Base-by-base conservation (phyloP, 2,329 filamentous ascomycete genomes). In the Botrytis byssoidea region DNA sequence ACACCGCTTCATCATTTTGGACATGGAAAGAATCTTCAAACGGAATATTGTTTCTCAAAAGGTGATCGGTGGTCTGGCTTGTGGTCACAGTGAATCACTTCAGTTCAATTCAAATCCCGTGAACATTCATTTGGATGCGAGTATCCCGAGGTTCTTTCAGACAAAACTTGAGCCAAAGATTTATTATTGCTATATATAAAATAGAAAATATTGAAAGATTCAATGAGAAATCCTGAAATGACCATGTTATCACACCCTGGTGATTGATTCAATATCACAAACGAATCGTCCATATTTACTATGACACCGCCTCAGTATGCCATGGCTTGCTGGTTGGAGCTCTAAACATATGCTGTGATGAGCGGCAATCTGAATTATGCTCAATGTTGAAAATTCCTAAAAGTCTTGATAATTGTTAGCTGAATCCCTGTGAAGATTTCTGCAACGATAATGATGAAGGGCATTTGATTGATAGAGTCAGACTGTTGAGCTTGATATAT, bases 401-500 rank as follows among this genome's bases (percentile, higher is more conserved):
- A 55, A 32, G 29, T 22, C 63, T 65, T 35, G 32, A 35, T 22
- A 7, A 65, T 35, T 55, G 68, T 74, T 69, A 74, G 73, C 74
- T 35, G 18, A 20, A 40, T 67, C 32, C 40, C 32, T 14, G 6
- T 29, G 1, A 35, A 69, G 16, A 32, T 55, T 32, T 18, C 40
- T 29, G 20, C n/a, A 35, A 69, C 9, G 48, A 64, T 16, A 65
- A 44, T 44, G 22, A 44, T 63, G 12, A 42, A 32, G 68, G 18
- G 57, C 35, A 37, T 60, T 70, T 57, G 48, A 55, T 68, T 32
- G 64, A 65, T 46, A 66, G 55, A 70, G 72, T 89, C 88, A 90
- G 87, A 90, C 86, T 89, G 86, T 88, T 89, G 86, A 89, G 87
- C 87, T 89, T 89, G 88, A 88, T 87, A 84, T 83, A 83, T 84